Evolutionary conservation across 2,329 filamentous ascomycete genomes (phyloP), one percentile per base, ranked within the genome.

Genomic region (Zasmidium cellare): DNA sequence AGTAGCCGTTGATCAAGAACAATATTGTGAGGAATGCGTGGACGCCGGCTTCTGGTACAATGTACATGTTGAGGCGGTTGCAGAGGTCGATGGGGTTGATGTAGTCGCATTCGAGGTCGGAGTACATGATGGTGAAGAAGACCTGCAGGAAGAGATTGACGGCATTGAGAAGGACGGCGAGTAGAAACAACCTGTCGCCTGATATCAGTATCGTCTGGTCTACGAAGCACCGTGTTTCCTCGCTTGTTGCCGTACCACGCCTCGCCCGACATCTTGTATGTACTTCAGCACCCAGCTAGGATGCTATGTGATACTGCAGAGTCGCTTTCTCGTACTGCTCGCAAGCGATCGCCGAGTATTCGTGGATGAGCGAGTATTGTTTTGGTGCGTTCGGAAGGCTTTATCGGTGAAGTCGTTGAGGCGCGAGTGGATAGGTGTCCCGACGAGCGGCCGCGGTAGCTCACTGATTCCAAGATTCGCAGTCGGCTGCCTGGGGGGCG

Each of bases 51-150:
- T 99, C 96, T 74, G 94, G 94, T 72, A 99, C 88, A 76, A 99
- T 99, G 82, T 99, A 99, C 76, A 93, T 96, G 85, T 99, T 99
- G 69, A 99, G 89, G 71, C 94, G 92, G 87, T 99, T 99, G 89
- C 94, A 99, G 67, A 99, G 92, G 72, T 99, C 94, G 82, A 99
- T 99, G 47, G 94, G 94, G 83, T 99, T 99, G 82, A 99, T 99
- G 80, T 99, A 99, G 81, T 99, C 94, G 81, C 94, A 99, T 89
- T 99, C 94, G 72, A 99, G 80, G 84, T 99, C 94, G 79, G 91
- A 96, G 82, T 97, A 99, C 96, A 99, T 99, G 75, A 99, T 99
- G 58, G 94, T 99, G 82, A 99, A 99, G 85, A 99, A 99, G 71
- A 99, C 94, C 82, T 99, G 96, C 58, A 99, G 85, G 80, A 99